These are phyloP conservation scores for Petunia secreta DNA, from an alignment of 257 asterid genomes.

Conservation along the genomic window DNA sequence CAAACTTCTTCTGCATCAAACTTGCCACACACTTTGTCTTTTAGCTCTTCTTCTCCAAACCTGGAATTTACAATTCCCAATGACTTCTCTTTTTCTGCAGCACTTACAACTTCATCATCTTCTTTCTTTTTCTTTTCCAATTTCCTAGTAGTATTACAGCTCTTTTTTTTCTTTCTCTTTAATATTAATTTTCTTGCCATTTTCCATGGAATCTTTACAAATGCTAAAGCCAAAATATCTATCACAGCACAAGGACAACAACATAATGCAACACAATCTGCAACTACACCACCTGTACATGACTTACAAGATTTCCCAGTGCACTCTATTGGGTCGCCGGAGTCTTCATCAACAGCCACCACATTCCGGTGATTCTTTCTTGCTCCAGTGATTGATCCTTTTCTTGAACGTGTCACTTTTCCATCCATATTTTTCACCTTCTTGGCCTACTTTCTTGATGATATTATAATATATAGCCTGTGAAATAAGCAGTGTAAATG, in stretches of 20 bases:
- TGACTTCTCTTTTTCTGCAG: neutral
- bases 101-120: slow-evolving; percentile 31
- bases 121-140: slow-evolving; percentile 30
- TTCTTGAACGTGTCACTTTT: slow-evolving; percentile 25
- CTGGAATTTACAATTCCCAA: slow-evolving; percentile 31
- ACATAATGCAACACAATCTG: slow-evolving; percentile 95
- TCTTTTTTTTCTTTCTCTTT: slow-evolving; percentile 35
- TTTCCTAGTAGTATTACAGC: slow-evolving; percentile 37
- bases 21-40: slow-evolving; percentile 45
- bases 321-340: slow-evolving; percentile 50
- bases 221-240: slow-evolving; percentile 62
- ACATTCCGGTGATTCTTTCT: slow-evolving; percentile 31
- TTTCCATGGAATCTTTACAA: slow-evolving; percentile 80
- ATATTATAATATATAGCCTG: neutral
- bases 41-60: slow-evolving; percentile 39
- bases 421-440: slow-evolving; percentile 34
- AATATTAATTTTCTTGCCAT: slow-evolving; percentile 62
- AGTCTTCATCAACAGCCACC: slow-evolving; percentile 12
- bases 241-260: slow-evolving; percentile 95
- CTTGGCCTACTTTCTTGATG: slow-evolving; percentile 18
- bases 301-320: slow-evolving; percentile 77
- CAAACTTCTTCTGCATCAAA: slow-evolving; percentile 62
- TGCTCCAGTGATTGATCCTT: slow-evolving; percentile 23
- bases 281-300: slow-evolving; percentile 85
- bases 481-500: neutral